Conservation (phyloP, 305 asterid species). For the Lippia alba region DNA sequence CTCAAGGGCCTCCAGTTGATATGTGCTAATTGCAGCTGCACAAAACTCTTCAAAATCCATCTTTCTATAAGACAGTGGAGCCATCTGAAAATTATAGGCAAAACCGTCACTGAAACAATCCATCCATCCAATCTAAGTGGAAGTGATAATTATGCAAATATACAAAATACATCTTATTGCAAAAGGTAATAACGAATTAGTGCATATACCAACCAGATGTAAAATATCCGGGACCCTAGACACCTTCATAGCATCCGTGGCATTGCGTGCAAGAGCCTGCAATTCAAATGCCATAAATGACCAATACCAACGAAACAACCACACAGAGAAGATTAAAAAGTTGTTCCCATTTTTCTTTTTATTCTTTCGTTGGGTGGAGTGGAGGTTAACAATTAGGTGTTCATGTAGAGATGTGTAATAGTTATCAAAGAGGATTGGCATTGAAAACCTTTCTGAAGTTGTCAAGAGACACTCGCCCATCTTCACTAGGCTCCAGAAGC, state of each 20-base stretch:
- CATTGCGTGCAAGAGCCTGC: slow-evolving; percentile 79
- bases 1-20: slow-evolving; percentile 87
- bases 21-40: slow-evolving; percentile 90
- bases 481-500: slow-evolving; percentile 85
- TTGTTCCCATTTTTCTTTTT: too few species aligned
- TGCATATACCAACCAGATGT: slow-evolving; percentile 55
- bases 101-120: background rate
- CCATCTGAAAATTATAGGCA: slow-evolving; percentile 68
- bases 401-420: background rate
- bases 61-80: slow-evolving; percentile 66
- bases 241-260: slow-evolving; percentile 89
- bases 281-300: slow-evolving; percentile 19
- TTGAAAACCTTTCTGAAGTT: slow-evolving; percentile 71
- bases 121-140: too few species aligned
- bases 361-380: too few species aligned
- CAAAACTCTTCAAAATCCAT: slow-evolving; percentile 92
- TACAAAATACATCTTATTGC: background rate
- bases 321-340: too few species aligned
- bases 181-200: background rate
- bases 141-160: background rate
- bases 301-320: too few species aligned
- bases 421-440: background rate
- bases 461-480: slow-evolving; percentile 73
- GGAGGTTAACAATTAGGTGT: too few species aligned
- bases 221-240: slow-evolving; percentile 81